These are phyloP conservation scores for Scutellaria barbata DNA, from an alignment of 257 asterid species.

Conservation along the genomic window DNA sequence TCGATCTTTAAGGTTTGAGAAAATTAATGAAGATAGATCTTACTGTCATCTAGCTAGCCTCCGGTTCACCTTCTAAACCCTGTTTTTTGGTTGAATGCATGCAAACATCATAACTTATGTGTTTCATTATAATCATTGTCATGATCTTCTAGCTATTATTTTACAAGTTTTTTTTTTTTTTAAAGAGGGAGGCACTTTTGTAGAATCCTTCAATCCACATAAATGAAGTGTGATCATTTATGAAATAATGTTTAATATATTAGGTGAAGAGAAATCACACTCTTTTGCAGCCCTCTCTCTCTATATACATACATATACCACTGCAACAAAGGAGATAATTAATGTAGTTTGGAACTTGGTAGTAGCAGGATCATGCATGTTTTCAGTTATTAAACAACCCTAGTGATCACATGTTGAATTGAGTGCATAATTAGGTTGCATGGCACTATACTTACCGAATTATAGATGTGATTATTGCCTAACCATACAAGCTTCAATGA, in stretches of 20 bases:
- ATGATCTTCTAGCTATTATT: too few relatives aligned
- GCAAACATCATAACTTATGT: neutral
- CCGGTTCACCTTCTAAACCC: constrained; percentile 1
- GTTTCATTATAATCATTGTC: too few relatives aligned
- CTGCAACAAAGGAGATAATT: too few relatives aligned
- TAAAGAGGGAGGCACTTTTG: too few relatives aligned
- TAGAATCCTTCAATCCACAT: too few relatives aligned
- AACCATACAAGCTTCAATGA: neutral
- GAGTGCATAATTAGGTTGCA: neutral
- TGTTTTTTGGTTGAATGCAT: constrained; percentile 20
- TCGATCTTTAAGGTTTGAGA: constrained; percentile 18
- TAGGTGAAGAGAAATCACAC: too few relatives aligned
- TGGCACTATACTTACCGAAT: neutral
- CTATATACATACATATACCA: neutral
- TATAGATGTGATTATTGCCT: constrained; percentile 7
- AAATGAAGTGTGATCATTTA: too few relatives aligned
- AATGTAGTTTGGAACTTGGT: too few relatives aligned
- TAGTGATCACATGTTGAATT: constrained; percentile 18
- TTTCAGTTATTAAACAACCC: constrained; percentile 11
- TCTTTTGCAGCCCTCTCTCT: neutral
- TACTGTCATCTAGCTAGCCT: too few relatives aligned
- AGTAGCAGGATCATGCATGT: too few relatives aligned
- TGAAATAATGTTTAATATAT: too few relatives aligned
- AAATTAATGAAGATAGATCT: neutral
- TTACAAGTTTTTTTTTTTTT: too few relatives aligned